Percentiles rank a stretch among this genome's conserved stretches.
Conservation (phyloP, 1,284 basidiomycete genomes). For the Thelephora terrestris region DNA sequence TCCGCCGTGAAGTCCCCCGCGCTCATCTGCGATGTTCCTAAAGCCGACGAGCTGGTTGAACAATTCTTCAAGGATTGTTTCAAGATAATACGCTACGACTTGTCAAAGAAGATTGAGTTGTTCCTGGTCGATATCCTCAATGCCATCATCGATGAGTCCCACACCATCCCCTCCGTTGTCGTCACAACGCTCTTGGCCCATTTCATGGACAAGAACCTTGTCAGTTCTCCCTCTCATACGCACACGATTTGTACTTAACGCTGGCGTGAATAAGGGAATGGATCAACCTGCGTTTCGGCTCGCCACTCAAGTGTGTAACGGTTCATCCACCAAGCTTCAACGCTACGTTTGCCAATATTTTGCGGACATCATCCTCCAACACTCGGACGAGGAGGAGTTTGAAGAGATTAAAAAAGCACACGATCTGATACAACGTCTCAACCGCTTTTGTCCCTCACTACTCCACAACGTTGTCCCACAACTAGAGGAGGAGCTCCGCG, state of each 20-base stretch:
- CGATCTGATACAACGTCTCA: constrained; percentile 77
- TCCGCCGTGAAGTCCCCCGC: constrained; percentile 93
- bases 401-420: constrained; percentile 70
- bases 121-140: constrained; percentile 85
- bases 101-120: constrained; percentile 84
- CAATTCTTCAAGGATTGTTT: constrained; percentile 84
- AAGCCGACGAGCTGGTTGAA: constrained; percentile 77
- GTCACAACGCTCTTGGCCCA: constrained; percentile 79
- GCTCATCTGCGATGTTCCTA: constrained; percentile 84
- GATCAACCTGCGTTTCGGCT: constrained; percentile 76
- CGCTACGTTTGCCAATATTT: constrained; percentile 88
- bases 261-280: constrained; percentile 35
- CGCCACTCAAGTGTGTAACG: constrained; percentile 83
- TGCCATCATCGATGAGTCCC: constrained; percentile 82
- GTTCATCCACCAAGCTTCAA: constrained; percentile 79
- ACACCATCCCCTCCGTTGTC: constrained; percentile 65
- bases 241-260: not conserved
- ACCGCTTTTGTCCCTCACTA: constrained; percentile 71
- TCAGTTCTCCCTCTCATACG: constrained; percentile 25
- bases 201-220: constrained; percentile 70
- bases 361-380: constrained; percentile 72
- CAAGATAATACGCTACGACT: constrained; percentile 66
- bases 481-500: constrained; percentile 83
- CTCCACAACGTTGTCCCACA: constrained; percentile 88
- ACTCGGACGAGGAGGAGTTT: constrained; percentile 47